Conservation (phyloP, 495 filamentous ascomycete genomes). For the Pseudoneurospora amorphoporcata region DNA sequence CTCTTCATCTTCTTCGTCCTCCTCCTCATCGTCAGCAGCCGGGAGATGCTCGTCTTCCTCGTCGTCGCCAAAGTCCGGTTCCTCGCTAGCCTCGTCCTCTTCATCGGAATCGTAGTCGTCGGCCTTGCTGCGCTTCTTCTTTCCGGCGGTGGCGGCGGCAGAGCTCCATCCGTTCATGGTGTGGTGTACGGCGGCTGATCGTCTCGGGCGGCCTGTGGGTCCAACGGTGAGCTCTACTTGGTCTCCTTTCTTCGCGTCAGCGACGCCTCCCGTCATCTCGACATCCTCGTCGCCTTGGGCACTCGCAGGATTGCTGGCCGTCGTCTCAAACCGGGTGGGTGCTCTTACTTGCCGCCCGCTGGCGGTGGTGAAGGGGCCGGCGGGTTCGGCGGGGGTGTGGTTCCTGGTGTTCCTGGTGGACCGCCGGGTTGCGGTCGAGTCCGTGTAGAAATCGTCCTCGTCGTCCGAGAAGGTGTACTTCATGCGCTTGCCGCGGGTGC, state of each 20-base stretch:
- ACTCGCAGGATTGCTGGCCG: constrained; percentile 29
- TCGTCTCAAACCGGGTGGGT: constrained; percentile 66
- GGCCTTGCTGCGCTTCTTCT: constrained; percentile 52
- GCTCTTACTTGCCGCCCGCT: constrained; percentile 82
- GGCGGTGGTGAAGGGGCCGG: constrained; percentile 74
- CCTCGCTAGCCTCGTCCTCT: constrained; percentile 53
- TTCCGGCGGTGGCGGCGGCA: constrained; percentile 22
- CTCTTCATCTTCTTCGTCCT: constrained; percentile 48
- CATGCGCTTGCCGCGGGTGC: constrained; percentile 88
- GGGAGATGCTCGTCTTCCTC: constrained; percentile 46
- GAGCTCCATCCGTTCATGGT: constrained; percentile 31
- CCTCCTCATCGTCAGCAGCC: constrained; percentile 23
- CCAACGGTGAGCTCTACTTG: constrained; percentile 16
- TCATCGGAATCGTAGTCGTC: constrained; percentile 64
- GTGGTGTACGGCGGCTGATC: constrained; percentile 34
- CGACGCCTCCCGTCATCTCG: constrained; percentile 10
- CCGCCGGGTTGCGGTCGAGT: constrained; percentile 52
- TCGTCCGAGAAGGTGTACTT: constrained; percentile 95
- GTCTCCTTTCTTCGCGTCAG: constrained; percentile 3
- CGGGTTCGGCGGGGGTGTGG: constrained; percentile 57
- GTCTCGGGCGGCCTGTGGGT: constrained; percentile 24
- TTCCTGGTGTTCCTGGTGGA: constrained; percentile 67
- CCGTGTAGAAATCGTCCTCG: constrained; percentile 62
- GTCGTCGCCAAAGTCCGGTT: constrained; percentile 47
- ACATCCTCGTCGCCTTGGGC: constrained; percentile 25